These are phyloP conservation scores for Entelexis paramagnoliae DNA, from an alignment of 1,139 yeast genomes.

Conservation along the genomic window DNA sequence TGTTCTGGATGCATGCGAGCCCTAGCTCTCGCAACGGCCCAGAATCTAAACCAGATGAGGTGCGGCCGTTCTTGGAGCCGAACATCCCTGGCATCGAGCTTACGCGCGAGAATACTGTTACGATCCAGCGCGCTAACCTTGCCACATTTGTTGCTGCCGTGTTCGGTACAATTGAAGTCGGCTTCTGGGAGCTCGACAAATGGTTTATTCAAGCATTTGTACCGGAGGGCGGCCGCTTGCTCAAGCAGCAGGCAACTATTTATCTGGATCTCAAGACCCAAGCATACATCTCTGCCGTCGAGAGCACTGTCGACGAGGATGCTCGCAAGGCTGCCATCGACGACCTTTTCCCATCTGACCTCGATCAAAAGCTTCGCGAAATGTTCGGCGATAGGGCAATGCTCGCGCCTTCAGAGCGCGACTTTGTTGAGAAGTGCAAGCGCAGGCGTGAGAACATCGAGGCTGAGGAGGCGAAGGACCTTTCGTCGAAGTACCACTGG, in stretches of 20 bases:
- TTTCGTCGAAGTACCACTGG: slow-evolving; percentile 63
- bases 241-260: slow-evolving; percentile 70
- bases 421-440: slow-evolving; percentile 59
- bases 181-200: slow-evolving; percentile 76
- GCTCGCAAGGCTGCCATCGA: slow-evolving; percentile 60
- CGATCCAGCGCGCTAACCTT: slow-evolving; percentile 71
- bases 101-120: slow-evolving; percentile 26
- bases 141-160: slow-evolving; percentile 82
- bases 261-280: slow-evolving; percentile 86
- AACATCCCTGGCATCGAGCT: slow-evolving; percentile 21
- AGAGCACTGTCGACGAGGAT: slow-evolving; percentile 35
- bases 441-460: slow-evolving; percentile 55
- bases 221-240: slow-evolving; percentile 43
- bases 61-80: slow-evolving; percentile 26
- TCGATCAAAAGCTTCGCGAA: slow-evolving; percentile 34
- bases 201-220: slow-evolving; percentile 70
- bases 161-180: slow-evolving; percentile 73
- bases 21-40: slow-evolving; percentile 14
- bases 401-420: slow-evolving; percentile 57
- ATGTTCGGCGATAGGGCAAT: slow-evolving; percentile 19
- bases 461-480: slow-evolving; percentile 32
- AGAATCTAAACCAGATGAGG: slow-evolving; percentile 14
- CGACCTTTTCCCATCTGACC: slow-evolving; percentile 57
- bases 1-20: slow-evolving; percentile 23
- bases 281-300: slow-evolving; percentile 82